phyloP scores from a whole-genome alignment of 495 filamentous ascomycete genomes.

The Aspergillus ellipticus region DNA sequence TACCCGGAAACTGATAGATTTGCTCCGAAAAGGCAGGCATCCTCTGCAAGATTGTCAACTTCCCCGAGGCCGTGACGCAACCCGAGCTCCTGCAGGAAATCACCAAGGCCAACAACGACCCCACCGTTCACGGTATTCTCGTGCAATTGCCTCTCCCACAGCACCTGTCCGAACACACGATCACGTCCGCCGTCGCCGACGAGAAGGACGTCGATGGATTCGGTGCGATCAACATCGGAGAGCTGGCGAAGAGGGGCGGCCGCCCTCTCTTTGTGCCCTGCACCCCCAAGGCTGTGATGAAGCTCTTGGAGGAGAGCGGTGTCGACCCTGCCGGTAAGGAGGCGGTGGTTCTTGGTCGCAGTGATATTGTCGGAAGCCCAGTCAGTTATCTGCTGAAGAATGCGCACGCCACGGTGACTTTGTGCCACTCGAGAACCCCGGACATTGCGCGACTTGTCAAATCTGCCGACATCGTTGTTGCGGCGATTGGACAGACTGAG shows the following conservation, averaged over 20 bases:
- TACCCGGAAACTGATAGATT: conserved; percentile 6
- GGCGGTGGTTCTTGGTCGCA: conserved; percentile 90
- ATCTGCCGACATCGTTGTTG: conserved; percentile 83
- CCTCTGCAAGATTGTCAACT: conserved; percentile 76
- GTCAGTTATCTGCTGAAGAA: conserved; percentile 94
- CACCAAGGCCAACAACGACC: conserved; percentile 78
- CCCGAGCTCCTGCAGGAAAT: conserved; percentile 80
- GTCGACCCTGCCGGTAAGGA: conserved; percentile 84
- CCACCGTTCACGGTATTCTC: conserved; percentile 83
- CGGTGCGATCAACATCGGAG: conserved; percentile 87
- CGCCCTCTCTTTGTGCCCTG: conserved; percentile 85
- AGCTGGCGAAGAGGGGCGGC: conserved; percentile 91
- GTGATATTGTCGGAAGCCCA: conserved; percentile 95
- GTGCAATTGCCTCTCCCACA: conserved; percentile 88
- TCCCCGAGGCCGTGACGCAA: conserved; percentile 77
- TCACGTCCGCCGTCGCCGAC: conserved; percentile 86
- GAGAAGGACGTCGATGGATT: conserved; percentile 99
- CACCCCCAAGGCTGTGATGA: conserved; percentile 97
- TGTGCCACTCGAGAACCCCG: conserved; percentile 87
- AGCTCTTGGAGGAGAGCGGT: conserved; percentile 76
- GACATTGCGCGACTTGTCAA: conserved; percentile 70
- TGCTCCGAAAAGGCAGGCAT: conserved; percentile 68
- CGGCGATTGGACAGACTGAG: conserved; percentile 81
- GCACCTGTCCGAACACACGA: conserved; percentile 80
- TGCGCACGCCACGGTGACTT: conserved; percentile 92